A percentile compares a stretch with the other conserved stretches of the same genome.
Conservation (phyloP, 345 rosid species). For the Arabidopsis arenosa region DNA sequence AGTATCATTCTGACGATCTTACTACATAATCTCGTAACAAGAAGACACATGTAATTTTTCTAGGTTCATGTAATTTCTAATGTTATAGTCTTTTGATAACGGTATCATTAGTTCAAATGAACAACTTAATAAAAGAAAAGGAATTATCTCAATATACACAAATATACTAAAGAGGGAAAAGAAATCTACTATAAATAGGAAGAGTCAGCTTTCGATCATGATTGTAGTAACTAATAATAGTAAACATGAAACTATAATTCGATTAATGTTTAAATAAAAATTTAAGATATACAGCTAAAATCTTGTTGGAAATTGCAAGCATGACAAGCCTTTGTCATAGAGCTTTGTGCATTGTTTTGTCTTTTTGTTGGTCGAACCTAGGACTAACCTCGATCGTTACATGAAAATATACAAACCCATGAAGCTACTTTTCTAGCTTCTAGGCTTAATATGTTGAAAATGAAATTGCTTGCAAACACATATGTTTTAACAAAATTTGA, state of each 20-base stretch:
- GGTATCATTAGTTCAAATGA: slow-evolving; percentile 7
- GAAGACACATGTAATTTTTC: too few relatives aligned
- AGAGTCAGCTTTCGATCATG: slow-evolving; percentile 33
- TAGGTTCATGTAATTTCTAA: slow-evolving; percentile 14
- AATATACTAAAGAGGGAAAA: slow-evolving; percentile 34
- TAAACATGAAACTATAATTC: slow-evolving; percentile 25
- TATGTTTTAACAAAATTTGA: neutral
- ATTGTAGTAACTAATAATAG: neutral
- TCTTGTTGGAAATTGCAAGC: slow-evolving; percentile 20
- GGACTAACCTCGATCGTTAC: slow-evolving; percentile 44
- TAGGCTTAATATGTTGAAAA: slow-evolving; percentile 7
- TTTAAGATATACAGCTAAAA: slow-evolving; percentile 10
- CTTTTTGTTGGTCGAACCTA: slow-evolving; percentile 36
- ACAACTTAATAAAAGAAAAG: neutral
- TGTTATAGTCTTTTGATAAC: slow-evolving; percentile 26
- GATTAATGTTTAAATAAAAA: neutral
- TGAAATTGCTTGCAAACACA: neutral
- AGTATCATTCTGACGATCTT: neutral
- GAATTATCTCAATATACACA: slow-evolving; percentile 19
- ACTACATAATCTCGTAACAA: too few relatives aligned
- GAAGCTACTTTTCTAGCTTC: slow-evolving; percentile 20
- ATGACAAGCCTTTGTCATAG: slow-evolving; percentile 34
- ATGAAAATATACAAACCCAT: slow-evolving; percentile 26
- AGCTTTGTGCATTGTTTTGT: slow-evolving; percentile 38
- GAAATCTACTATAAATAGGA: slow-evolving; percentile 41